A percentile compares a stretch with the other conserved stretches of the same genome.
phyloP scores from a whole-genome alignment of 768 basidiomycete species.

The Russula dissimulans region DNA sequence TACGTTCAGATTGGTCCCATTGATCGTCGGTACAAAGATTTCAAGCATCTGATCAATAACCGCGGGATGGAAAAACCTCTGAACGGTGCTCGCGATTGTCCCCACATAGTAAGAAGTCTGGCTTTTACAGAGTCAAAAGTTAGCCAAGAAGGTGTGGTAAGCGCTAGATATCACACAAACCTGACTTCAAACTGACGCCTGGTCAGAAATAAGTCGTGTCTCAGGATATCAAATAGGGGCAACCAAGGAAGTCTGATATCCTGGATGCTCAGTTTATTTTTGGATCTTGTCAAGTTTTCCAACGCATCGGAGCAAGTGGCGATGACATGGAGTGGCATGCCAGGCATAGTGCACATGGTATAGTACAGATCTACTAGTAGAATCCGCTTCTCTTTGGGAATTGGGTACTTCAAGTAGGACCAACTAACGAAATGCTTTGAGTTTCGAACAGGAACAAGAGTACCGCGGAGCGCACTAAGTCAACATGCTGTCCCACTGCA shows the following conservation, averaged over 20 bases:
- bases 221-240: slow-evolving; percentile 63
- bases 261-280: slow-evolving; percentile 65
- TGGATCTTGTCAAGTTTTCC: slow-evolving; percentile 49
- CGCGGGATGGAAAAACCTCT: slow-evolving; percentile 84
- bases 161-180: slow-evolving; percentile 31
- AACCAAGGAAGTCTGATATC: slow-evolving; percentile 80
- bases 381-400: slow-evolving; percentile 71
- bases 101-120: slow-evolving; percentile 75
- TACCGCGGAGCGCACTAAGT: slow-evolving; percentile 43
- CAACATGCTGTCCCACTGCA: slow-evolving; percentile 75
- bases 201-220: slow-evolving; percentile 66
- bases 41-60: slow-evolving; percentile 82
- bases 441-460: slow-evolving; percentile 13
- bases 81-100: slow-evolving; percentile 53
- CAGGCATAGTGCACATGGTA: slow-evolving; percentile 64
- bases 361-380: slow-evolving; percentile 71
- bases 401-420: slow-evolving; percentile 77
- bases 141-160: not conserved
- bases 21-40: slow-evolving; percentile 71
- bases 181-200: slow-evolving; percentile 72
- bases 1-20: slow-evolving; percentile 66
- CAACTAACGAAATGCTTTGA: slow-evolving; percentile 40
- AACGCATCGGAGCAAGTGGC: slow-evolving; percentile 59
- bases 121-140: slow-evolving; percentile 28
- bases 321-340: slow-evolving; percentile 61